phyloP scores from a whole-genome alignment of 1,284 basidiomycete species.

The Cutaneotrichosporon sp. region DNA sequence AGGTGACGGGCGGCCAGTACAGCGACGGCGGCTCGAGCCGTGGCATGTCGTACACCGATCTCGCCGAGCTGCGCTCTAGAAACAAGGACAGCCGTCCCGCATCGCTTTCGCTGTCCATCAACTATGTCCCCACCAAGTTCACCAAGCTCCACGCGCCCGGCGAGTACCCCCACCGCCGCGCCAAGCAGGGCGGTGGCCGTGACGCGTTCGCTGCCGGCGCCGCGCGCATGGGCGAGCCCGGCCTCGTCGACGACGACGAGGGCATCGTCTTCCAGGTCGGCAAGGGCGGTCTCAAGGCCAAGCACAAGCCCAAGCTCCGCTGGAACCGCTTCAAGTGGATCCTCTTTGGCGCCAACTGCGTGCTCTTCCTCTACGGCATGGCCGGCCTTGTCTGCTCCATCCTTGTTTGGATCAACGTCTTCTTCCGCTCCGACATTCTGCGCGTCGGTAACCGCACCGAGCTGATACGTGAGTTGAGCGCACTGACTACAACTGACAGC shows the following conservation, averaged over 20 bases:
- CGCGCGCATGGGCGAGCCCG: slow-evolving; percentile 58
- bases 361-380: slow-evolving; percentile 61
- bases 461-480: slow-evolving; percentile 59
- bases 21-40: slow-evolving; percentile 18
- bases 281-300: slow-evolving; percentile 51
- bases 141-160: slow-evolving; percentile 57
- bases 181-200: slow-evolving; percentile 63
- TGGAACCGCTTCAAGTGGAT: slow-evolving; percentile 74
- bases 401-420: slow-evolving; percentile 68
- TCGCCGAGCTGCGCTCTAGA: slow-evolving; percentile 22
- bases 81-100: slow-evolving; percentile 32
- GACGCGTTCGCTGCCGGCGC: slow-evolving; percentile 60
- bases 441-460: slow-evolving; percentile 64
- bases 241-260: slow-evolving; percentile 63
- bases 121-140: slow-evolving; percentile 69
- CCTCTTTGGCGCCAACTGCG: slow-evolving; percentile 61
- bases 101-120: slow-evolving; percentile 59
- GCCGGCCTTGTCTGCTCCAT: slow-evolving; percentile 61
- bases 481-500: background rate
- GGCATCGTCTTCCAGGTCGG: slow-evolving; percentile 55
- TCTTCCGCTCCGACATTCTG: slow-evolving; percentile 63
- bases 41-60: slow-evolving; percentile 28
- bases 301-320: slow-evolving; percentile 57
- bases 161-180: slow-evolving; percentile 48
- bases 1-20: slow-evolving; percentile 27